Percentiles rank a stretch among this genome's conserved stretches.
Evolutionary conservation across 805 yeast genomes (phyloP).

Genomic region (Nakazawaea wickerhamii): DNA sequence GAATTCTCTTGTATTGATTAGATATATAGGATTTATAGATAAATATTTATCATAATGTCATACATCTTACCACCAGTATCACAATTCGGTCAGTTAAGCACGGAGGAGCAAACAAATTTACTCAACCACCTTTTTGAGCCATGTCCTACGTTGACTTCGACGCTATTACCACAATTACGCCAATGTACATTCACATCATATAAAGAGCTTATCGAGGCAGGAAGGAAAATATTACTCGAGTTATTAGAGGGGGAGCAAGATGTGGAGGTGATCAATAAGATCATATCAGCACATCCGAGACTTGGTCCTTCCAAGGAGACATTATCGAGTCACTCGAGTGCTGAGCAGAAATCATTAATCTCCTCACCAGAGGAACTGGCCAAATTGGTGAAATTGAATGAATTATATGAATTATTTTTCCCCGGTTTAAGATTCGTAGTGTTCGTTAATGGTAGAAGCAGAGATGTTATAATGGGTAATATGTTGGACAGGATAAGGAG

Average conservation of each 20-base stretch:
- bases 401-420: conserved; percentile 36
- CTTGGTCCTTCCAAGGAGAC: conserved; percentile 57
- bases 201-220: conserved; percentile 38
- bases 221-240: conserved; percentile 32
- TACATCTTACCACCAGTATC: conserved; percentile 29
- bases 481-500: conserved; percentile 57
- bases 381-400: conserved; percentile 49
- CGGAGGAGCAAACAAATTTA: conserved; percentile 28
- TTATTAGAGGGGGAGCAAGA: conserved; percentile 9
- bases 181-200: conserved; percentile 21
- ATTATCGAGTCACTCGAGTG: conserved; percentile 58
- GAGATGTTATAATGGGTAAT: conserved; percentile 57
- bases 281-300: conserved; percentile 90
- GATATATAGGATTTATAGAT: neutral
- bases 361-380: conserved; percentile 44
- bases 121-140: conserved; percentile 63
- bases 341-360: conserved; percentile 65
- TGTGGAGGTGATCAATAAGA: conserved; percentile 26
- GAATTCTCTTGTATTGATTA: neutral
- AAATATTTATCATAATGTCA: conserved; percentile 5
- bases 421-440: conserved; percentile 80
- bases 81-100: conserved; percentile 18
- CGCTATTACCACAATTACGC: conserved; percentile 27
- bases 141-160: conserved; percentile 41
- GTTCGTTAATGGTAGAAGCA: conserved; percentile 78